Evolutionary conservation across 768 basidiomycete genomes (phyloP).

Genomic region (Psilocybe tampanensis): DNA sequence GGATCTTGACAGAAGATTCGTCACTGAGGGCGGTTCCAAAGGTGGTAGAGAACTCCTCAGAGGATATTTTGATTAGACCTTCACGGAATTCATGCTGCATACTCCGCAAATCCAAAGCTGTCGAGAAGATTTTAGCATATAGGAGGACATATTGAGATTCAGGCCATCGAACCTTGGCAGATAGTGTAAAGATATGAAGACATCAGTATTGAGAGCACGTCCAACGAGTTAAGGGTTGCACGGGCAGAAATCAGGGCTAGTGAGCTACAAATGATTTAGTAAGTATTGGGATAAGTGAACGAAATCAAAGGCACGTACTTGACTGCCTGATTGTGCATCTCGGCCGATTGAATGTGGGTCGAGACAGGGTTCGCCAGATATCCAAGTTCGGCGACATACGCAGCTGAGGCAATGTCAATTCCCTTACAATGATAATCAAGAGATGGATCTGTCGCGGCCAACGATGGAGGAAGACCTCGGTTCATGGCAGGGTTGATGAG

Average conservation of each 20-base stretch:
- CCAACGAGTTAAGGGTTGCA: constrained; percentile 75
- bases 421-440: constrained; percentile 86
- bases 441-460: constrained; percentile 79
- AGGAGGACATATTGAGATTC: background rate
- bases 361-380: constrained; percentile 83
- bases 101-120: constrained; percentile 82
- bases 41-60: constrained; percentile 47
- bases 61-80: constrained; percentile 47
- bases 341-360: constrained; percentile 83
- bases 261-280: constrained; percentile 54
- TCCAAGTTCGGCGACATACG: constrained; percentile 82
- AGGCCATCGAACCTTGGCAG: constrained; percentile 55
- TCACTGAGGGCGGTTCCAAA: constrained; percentile 45
- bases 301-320: constrained; percentile 54
- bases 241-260: constrained; percentile 84
- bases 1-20: constrained; percentile 32
- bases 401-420: constrained; percentile 80
- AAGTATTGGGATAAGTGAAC: constrained; percentile 16
- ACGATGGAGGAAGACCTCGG: constrained; percentile 79
- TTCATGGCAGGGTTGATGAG: constrained; percentile 78
- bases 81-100: constrained; percentile 66
- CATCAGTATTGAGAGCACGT: constrained; percentile 74
- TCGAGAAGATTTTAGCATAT: constrained; percentile 1
- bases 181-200: constrained; percentile 73
- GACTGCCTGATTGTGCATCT: constrained; percentile 92